Percentiles rank a stretch among this genome's conserved stretches.
These are phyloP conservation scores for Colletotrichum sidae DNA, from an alignment of 2,329 filamentous ascomycete species.

Conservation along the genomic window DNA sequence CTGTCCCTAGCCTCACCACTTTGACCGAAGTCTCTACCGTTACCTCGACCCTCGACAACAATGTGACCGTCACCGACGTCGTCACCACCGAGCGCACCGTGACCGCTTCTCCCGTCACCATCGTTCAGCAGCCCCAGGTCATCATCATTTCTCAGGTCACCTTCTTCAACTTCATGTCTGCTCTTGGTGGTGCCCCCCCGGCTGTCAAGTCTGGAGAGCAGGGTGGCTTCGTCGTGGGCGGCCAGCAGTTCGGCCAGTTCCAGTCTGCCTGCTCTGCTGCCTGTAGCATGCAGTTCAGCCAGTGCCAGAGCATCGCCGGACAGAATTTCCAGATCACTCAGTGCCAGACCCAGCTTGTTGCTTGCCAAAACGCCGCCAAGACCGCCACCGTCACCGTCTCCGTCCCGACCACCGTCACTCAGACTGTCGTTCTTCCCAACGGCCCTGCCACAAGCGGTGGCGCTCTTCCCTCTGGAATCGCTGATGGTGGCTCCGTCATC, in stretches of 20 bases:
- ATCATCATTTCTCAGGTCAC: constrained; percentile 38
- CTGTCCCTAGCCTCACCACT: constrained; percentile 24
- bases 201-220: constrained; percentile 32
- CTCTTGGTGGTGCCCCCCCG: constrained; percentile 33
- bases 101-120: constrained; percentile 25
- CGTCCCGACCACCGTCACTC: constrained; percentile 36
- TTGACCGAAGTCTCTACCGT: constrained; percentile 29
- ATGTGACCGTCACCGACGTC: constrained; percentile 34
- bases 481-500: constrained; percentile 32
- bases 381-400: constrained; percentile 37
- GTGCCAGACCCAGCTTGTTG: constrained; percentile 37
- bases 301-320: constrained; percentile 38
- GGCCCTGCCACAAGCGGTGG: constrained; percentile 16
- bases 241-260: constrained; percentile 35
- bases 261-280: constrained; percentile 37
- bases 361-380: constrained; percentile 36
- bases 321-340: constrained; percentile 37
- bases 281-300: constrained; percentile 37
- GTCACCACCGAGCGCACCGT: constrained; percentile 33
- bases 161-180: constrained; percentile 39
- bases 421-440: constrained; percentile 37
- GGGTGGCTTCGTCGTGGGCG: constrained; percentile 38
- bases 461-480: constrained; percentile 24
- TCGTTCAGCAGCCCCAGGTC: constrained; percentile 33
- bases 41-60: constrained; percentile 22